These are phyloP conservation scores for Mycotypha africana DNA, from an alignment of 371 early-diverging fungal species.

Conservation along the genomic window DNA sequence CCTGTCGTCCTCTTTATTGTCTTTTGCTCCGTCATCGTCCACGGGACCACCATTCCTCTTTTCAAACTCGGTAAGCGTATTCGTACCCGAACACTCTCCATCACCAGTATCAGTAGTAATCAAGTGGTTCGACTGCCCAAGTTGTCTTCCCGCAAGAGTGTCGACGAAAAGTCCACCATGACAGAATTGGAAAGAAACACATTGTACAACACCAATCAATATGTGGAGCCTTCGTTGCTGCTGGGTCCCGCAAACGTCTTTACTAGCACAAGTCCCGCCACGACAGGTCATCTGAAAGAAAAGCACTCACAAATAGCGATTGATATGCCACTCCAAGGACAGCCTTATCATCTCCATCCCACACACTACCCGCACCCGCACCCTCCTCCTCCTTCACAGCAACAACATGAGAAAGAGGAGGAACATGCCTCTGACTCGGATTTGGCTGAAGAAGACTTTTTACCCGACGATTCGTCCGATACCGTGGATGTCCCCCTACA, in stretches of 20 bases:
- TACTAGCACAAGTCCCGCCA: too few species aligned
- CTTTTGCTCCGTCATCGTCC: slow-evolving; percentile 74
- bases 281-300: too few species aligned
- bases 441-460: slow-evolving; percentile 23
- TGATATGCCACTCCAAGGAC: too few species aligned
- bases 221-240: too few species aligned
- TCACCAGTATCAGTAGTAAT: slow-evolving; percentile 24
- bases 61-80: slow-evolving; percentile 52
- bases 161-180: slow-evolving; percentile 8
- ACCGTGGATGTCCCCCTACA: background rate
- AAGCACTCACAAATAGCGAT: too few species aligned
- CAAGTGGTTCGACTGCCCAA: too few species aligned
- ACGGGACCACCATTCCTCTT: slow-evolving; percentile 79
- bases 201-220: slow-evolving; percentile 22
- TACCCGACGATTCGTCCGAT: slow-evolving; percentile 17
- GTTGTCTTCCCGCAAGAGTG: background rate
- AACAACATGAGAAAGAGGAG: background rate
- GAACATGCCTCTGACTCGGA: slow-evolving; percentile 9
- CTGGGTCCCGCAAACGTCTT: background rate
- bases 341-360: too few species aligned
- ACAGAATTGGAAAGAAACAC: slow-evolving; percentile 32
- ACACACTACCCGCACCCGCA: too few species aligned
- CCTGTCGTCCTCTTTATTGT: slow-evolving; percentile 73
- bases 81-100: slow-evolving; percentile 34
- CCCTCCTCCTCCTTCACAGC: background rate